Percentiles rank a stretch among this genome's conserved stretches.
These are phyloP conservation scores for Acer saccharum DNA, from an alignment of 345 rosid genomes.

Conservation along the genomic window DNA sequence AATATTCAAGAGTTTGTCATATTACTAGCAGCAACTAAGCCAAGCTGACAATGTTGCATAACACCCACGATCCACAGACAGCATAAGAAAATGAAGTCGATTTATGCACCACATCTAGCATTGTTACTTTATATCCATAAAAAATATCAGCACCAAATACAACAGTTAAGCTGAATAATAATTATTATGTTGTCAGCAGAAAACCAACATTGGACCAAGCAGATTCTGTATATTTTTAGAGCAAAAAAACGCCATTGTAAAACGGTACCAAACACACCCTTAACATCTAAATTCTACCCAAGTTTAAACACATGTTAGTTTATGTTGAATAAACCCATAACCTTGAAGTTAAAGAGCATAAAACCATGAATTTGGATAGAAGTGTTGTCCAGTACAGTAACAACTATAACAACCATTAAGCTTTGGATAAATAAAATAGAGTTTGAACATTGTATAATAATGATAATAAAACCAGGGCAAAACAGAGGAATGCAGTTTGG, in stretches of 20 bases:
- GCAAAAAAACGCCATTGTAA: too few species aligned
- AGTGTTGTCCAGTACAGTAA: neutral
- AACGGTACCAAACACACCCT: neutral
- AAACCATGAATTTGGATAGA: neutral
- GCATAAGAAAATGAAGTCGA: neutral
- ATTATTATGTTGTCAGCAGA: neutral
- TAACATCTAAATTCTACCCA: neutral
- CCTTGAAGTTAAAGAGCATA: neutral
- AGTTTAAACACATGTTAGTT: neutral
- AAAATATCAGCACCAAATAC: neutral
- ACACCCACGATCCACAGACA: neutral
- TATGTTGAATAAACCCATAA: neutral
- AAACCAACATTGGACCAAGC: neutral
- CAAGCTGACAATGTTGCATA: neutral
- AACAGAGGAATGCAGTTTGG: neutral
- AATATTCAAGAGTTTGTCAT: conserved; percentile 15
- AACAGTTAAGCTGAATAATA: neutral
- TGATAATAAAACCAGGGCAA: neutral
- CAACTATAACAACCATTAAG: neutral
- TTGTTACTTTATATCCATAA: neutral
- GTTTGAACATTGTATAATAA: neutral
- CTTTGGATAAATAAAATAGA: neutral
- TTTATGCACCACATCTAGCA: neutral
- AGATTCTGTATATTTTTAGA: neutral
- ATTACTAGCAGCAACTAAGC: conserved; percentile 12